Conservation (phyloP, 73 alveolate genomes). For the Loxodes magnus region DNA sequence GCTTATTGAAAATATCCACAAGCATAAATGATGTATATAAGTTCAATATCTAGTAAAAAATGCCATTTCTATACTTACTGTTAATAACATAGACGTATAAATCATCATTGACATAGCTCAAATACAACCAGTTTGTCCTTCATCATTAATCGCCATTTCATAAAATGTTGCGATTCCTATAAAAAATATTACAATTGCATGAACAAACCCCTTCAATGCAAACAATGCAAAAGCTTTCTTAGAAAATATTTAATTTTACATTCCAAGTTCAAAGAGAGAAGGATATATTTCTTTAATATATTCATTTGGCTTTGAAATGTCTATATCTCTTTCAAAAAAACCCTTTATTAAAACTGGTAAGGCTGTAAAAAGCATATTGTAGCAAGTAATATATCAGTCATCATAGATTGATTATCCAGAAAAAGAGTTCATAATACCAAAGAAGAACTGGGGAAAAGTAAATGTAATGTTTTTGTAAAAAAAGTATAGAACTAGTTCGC, state of each 20-base stretch:
- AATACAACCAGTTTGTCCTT: too few relatives aligned
- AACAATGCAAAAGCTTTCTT: constrained; percentile 14
- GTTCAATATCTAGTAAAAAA: constrained; percentile 26
- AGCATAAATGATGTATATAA: not conserved
- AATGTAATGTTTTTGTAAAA: constrained; percentile 83
- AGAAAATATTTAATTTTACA: constrained; percentile 25
- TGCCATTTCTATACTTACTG: constrained; percentile 21
- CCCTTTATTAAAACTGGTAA: constrained; percentile 80
- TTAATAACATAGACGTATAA: constrained; percentile 21
- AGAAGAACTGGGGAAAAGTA: constrained; percentile 78
- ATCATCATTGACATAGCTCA: constrained; percentile 25
- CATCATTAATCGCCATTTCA: too few relatives aligned
- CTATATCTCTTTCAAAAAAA: constrained; percentile 73
- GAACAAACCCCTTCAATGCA: constrained; percentile 18
- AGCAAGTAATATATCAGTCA: constrained; percentile 85
- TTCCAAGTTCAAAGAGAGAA: constrained; percentile 20
- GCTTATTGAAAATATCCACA: not conserved
- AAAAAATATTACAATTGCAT: constrained; percentile 12
- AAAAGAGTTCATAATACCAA: constrained; percentile 58
- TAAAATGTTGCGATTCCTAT: too few relatives aligned
- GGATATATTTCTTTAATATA: constrained; percentile 18
- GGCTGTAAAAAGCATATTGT: constrained; percentile 92
- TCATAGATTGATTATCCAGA: constrained; percentile 84
- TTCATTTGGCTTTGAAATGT: constrained; percentile 15
- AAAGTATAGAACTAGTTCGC: constrained; percentile 75